These are phyloP conservation scores for Wallacemonas collosoma DNA, from an alignment of 208 protist species.

Conservation along the genomic window DNA sequence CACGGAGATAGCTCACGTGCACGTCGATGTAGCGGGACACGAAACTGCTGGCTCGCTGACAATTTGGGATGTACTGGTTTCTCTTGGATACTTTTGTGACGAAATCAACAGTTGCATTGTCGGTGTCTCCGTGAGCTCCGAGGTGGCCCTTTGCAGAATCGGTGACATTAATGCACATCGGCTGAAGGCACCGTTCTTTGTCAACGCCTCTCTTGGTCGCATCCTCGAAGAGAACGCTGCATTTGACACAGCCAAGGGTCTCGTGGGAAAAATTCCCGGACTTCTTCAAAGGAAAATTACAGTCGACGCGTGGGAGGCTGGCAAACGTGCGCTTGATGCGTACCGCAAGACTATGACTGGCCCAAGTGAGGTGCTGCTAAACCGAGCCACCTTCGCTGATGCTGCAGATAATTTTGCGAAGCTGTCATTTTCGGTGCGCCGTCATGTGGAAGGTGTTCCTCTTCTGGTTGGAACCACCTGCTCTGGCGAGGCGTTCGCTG, in stretches of 20 bases:
- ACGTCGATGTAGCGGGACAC: conserved; percentile 31
- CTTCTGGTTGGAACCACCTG: conserved; percentile 58
- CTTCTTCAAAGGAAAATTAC: conserved; percentile 38
- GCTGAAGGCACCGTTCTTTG: conserved; percentile 50
- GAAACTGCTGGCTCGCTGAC: conserved; percentile 26
- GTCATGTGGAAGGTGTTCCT: conserved; percentile 37
- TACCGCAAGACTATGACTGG: conserved; percentile 24
- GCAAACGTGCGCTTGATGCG: conserved; percentile 34
- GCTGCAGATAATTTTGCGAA: conserved; percentile 68
- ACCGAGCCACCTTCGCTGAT: conserved; percentile 57
- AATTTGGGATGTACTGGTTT: conserved; percentile 59
- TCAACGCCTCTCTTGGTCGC: conserved; percentile 39
- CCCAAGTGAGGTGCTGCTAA: conserved; percentile 43
- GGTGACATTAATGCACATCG: conserved; percentile 33
- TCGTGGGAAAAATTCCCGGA: conserved; percentile 52
- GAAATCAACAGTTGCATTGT: conserved; percentile 46
- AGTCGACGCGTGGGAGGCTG: conserved; percentile 24
- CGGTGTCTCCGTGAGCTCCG: conserved; percentile 56
- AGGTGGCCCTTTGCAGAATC: conserved; percentile 19
- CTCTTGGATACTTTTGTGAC: conserved; percentile 57
- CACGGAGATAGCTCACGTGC: conserved; percentile 52
- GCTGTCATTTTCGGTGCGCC: conserved; percentile 45
- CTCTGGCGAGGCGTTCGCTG: conserved; percentile 61
- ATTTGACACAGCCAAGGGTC: conserved; percentile 42
- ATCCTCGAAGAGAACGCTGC: conserved; percentile 32